Evolutionary conservation across 2,329 filamentous ascomycete species (phyloP), one percentile per base, ranked within the genome.

Genomic region (Cladobotryum protrusum): DNA sequence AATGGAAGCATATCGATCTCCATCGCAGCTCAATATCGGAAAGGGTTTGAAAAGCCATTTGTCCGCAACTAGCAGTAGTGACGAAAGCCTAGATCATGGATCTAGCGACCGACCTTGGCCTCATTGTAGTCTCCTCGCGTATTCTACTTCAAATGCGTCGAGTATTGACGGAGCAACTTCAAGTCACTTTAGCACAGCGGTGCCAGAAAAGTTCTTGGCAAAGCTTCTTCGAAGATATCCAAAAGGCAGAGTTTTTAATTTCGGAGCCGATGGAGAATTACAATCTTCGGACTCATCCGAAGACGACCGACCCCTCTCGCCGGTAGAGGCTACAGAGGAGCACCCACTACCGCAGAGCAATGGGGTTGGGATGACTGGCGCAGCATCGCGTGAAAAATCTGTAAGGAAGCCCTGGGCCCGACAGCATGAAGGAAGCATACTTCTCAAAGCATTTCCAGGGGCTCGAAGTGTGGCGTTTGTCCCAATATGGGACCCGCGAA

Each of bases 381-480:
- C 34, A 8, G 17, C 20, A 5, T 32, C 24, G 8, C 42, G 42
- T 15, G 47, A 48, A 14, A 45, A 8, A 6, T 45, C 34, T 3
- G 39, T 41, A 3, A 49, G 41, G 2, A 54, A 37, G 2, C 18
- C 51, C 7, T 49, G 45, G 14, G 45, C 51, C 0, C 55, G 54
- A 13, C 47, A 56, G 12, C 48, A 43, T 2, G 57, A 63, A 40
- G 59, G 57, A 11, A 52, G 32, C 7, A 36, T 62, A 4, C 60
- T 76, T 2, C 52, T 61, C 0, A 51, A 59, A 2, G 58, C 67
- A 0, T 71, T 79, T 6, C 69, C 73, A 0, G 66, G 65, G 0
- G 73, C 74, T 1, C 63, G 73, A 4, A 75, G 72, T 18, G 61
- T 79, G 0, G 70, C 70, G 0, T 68, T 77, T 37, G 63, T 77